Base-by-base conservation (phyloP, 495 filamentous ascomycete genomes). In the Tuber umbilicatum region DNA sequence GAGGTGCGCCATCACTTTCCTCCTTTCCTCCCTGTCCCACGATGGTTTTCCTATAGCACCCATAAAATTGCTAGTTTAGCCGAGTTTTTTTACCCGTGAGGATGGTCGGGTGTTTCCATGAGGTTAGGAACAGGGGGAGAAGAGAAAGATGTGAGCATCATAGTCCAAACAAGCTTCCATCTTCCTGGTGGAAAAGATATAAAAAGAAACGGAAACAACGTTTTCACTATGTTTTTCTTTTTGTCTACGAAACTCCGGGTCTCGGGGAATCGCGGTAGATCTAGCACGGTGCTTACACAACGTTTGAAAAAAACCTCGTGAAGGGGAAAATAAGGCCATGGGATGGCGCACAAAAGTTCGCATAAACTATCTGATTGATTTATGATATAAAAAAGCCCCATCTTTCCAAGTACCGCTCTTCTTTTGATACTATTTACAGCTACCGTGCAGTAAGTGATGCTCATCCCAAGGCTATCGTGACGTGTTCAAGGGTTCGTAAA, bases 51-150 rank as follows among this genome's bases (percentile, higher is more conserved):
- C 27, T 31, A 64, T 3, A 19, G n/a, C 27, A 19, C 55, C 14
- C 27, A 64, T 64, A 14, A 64, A 64, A 64, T 35, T 64, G 55
- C 55, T 64, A 64, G 55, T 64, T 64, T 64, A 64, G 55, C 55
- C 55, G 55, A 64, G 27, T 64, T 6, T 35, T 17, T 64, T 64
- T 35, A 16, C 14, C 55, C 55, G 31, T 64, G 55, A 64, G 27
- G 27, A 64, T 1, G 27, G 55, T 64, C 16, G 27, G 31, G 12
- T 35, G 31, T 31, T 64, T 64, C 55, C 55, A 64, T 64, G 55
- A 35, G 55, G 4, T 35, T 35, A 64, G 27, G 27, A 64, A 35
- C 27, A 35, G 7, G 55, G 55, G 16, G 55, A 64, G 35, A 35
- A 5, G 27, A 27, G 27, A 64, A 64, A 19, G 27, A 35, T 64